Evolutionary conservation across 371 early-diverging fungal species (phyloP).

Genomic region (Sanchytrium tribonematis): DNA sequence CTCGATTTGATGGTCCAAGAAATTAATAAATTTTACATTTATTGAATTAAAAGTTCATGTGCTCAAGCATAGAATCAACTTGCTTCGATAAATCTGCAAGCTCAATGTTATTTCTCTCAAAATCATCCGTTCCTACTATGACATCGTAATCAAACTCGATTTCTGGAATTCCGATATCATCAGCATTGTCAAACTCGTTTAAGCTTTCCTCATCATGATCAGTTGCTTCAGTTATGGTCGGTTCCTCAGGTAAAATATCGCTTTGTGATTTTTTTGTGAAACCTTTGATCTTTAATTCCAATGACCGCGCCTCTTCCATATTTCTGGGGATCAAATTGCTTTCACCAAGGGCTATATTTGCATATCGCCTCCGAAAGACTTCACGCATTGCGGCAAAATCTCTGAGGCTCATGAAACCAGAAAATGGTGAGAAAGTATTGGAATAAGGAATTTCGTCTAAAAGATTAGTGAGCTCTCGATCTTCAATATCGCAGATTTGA

Average conservation of each 20-base stretch:
- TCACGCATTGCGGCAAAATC: neutral
- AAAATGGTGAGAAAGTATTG: neutral
- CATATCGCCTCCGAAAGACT: neutral
- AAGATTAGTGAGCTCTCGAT: neutral
- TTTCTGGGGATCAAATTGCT: neutral
- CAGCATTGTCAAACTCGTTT: neutral
- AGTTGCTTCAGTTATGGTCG: neutral
- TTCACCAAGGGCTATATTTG: neutral
- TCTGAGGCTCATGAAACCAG: neutral
- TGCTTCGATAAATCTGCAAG: neutral
- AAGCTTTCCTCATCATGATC: neutral
- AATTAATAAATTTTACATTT: neutral
- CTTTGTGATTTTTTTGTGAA: neutral
- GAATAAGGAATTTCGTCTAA: neutral
- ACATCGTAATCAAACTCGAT: neutral
- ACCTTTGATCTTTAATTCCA: neutral
- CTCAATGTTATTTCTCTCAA: neutral
- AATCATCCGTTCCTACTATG: neutral
- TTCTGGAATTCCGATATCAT: neutral
- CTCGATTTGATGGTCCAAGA: neutral
- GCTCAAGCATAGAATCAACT: neutral
- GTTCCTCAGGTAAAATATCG: no score
- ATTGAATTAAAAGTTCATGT: neutral
- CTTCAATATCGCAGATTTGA: neutral
- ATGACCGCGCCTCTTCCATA: neutral